Conservation (phyloP, 352 stramenopile species). For the Vaucheria bursata region DNA sequence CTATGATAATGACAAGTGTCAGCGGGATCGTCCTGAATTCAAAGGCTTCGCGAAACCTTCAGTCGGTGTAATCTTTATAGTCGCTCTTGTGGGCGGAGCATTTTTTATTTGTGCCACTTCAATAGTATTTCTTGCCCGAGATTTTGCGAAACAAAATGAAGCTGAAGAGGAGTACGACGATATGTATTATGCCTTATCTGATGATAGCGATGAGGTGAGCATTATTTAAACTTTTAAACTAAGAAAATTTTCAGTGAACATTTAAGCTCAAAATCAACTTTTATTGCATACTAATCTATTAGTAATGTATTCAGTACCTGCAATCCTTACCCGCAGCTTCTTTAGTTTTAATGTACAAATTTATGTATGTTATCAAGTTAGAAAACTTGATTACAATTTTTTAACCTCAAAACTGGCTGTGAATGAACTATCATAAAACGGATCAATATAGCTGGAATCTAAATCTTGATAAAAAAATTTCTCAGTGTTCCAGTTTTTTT, state of each 20-base stretch:
- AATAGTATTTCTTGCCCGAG: conserved; percentile 15
- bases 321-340: not conserved
- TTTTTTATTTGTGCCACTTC: conserved; percentile 20
- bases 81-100: conserved; percentile 32
- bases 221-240: not conserved
- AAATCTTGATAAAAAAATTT: no score
- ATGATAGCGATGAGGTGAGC: conserved; percentile 5
- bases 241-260: conserved; percentile 2
- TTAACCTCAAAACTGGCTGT: not conserved
- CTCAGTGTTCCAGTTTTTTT: no score
- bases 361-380: not conserved
- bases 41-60: conserved; percentile 27
- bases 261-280: conserved; percentile 1
- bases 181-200: not conserved
- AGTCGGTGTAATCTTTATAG: conserved; percentile 29
- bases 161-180: not conserved
- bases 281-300: conserved; percentile 4
- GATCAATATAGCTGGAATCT: no score
- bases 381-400: not conserved
- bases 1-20: conserved; percentile 45
- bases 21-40: conserved; percentile 27
- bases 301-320: not conserved
- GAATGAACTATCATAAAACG: no score
- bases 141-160: conserved; percentile 31
- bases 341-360: not conserved